Percentiles rank a stretch among this genome's conserved stretches.
Conservation (phyloP, 768 basidiomycete genomes). For the Hericium erinaceus region DNA sequence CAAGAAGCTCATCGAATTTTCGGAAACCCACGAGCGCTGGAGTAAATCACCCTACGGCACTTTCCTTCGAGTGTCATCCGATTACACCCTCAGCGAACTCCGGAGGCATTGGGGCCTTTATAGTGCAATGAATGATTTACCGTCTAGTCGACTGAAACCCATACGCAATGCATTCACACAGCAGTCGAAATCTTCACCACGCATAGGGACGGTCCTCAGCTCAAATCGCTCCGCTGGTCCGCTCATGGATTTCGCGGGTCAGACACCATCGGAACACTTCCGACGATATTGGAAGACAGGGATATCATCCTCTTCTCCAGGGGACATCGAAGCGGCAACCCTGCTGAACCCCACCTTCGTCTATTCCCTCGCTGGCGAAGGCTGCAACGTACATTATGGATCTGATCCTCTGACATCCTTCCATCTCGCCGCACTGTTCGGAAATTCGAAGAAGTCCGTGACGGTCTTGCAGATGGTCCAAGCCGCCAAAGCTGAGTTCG, state of each 20-base stretch:
- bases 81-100: constrained; percentile 29
- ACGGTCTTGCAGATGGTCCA: constrained; percentile 17
- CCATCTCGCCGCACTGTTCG: constrained; percentile 28
- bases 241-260: constrained; percentile 14
- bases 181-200: neutral
- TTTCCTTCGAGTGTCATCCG: constrained; percentile 29
- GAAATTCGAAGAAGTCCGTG: constrained; percentile 8
- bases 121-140: neutral
- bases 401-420: constrained; percentile 34
- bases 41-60: constrained; percentile 24
- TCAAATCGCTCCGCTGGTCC: constrained; percentile 31
- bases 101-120: constrained; percentile 30
- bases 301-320: constrained; percentile 21
- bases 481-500: constrained; percentile 26
- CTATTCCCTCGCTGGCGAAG: constrained; percentile 29
- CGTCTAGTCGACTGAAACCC: neutral
- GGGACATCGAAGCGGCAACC: constrained; percentile 16
- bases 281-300: constrained; percentile 33
- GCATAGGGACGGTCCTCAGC: neutral
- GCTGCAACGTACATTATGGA: constrained; percentile 35
- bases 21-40: constrained; percentile 30
- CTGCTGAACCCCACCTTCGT: constrained; percentile 38
- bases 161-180: neutral
- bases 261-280: constrained; percentile 17
- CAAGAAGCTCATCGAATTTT: constrained; percentile 25